phyloP scores from a whole-genome alignment of 306 rosid species.

The Sicyos edulis region DNA sequence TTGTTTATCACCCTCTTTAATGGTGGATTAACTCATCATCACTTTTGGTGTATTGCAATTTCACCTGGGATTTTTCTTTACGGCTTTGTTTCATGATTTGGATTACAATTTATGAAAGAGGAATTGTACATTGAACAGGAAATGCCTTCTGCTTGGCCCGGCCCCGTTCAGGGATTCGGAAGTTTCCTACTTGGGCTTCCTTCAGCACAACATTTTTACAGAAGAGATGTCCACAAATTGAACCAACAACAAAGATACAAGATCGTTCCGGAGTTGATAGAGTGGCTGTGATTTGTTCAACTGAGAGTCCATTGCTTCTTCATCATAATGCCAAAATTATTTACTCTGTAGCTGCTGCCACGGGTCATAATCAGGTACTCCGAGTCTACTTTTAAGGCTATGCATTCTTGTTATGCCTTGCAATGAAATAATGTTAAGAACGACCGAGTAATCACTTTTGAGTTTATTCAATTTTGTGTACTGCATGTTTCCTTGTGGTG shows the following conservation, averaged over 20 bases:
- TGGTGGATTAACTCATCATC: neutral
- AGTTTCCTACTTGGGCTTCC: neutral
- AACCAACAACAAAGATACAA: slow-evolving; percentile 21
- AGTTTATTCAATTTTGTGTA: neutral
- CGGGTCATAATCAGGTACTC: slow-evolving; percentile 88
- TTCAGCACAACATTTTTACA: slow-evolving; percentile 15
- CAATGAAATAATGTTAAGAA: neutral
- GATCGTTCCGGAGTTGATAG: slow-evolving; percentile 22
- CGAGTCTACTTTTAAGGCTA: neutral
- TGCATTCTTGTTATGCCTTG: neutral
- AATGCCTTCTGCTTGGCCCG: neutral
- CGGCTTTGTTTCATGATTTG: neutral
- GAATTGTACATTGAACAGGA: slow-evolving; percentile 2
- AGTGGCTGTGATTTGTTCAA: slow-evolving; percentile 33
- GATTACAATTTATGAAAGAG: neutral
- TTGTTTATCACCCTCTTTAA: neutral
- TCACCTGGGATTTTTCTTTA: neutral
- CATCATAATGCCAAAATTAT: slow-evolving; percentile 49
- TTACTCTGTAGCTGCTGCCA: slow-evolving; percentile 81
- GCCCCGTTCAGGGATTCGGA: slow-evolving; percentile 2
- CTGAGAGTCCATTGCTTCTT: slow-evolving; percentile 23
- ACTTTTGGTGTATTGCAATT: neutral
- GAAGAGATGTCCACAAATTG: slow-evolving; percentile 24
- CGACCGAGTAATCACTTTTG: too few relatives aligned
- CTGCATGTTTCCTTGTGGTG: neutral